phyloP scores from a whole-genome alignment of 2,329 filamentous ascomycete genomes.

The Fusarium annulatum region DNA sequence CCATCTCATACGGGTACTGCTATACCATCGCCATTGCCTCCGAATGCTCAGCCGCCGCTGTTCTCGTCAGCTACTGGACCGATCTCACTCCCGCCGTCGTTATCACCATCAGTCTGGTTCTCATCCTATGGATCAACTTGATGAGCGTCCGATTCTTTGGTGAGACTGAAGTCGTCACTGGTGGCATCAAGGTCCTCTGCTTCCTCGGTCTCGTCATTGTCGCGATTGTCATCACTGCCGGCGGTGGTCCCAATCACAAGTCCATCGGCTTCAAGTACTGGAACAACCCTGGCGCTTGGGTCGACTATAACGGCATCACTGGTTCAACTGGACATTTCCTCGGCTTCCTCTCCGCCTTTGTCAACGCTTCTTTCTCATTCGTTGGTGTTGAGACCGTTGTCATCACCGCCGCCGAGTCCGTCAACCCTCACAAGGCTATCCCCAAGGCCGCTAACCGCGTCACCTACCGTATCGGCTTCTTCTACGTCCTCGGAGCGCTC shows the following conservation, averaged over 20 bases:
- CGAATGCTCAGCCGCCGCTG: constrained; percentile 37
- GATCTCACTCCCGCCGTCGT: constrained; percentile 41
- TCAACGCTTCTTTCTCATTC: constrained; percentile 67
- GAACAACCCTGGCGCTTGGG: constrained; percentile 57
- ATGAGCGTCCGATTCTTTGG: constrained; percentile 69
- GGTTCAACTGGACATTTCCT: constrained; percentile 64
- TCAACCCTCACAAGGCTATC: constrained; percentile 70
- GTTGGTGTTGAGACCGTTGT: constrained; percentile 53
- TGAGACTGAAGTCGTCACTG: constrained; percentile 71
- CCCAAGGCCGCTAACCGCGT: constrained; percentile 70
- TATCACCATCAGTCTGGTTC: constrained; percentile 65
- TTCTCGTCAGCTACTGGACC: constrained; percentile 40
- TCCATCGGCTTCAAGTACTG: constrained; percentile 57
- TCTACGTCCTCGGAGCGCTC: constrained; percentile 68
- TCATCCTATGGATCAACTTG: constrained; percentile 67
- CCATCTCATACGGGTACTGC: constrained; percentile 43
- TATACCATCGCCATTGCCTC: constrained; percentile 41
- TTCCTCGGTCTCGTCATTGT: constrained; percentile 69
- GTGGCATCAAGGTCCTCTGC: constrained; percentile 68
- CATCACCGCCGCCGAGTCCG: constrained; percentile 71
- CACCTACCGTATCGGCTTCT: constrained; percentile 68
- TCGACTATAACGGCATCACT: constrained; percentile 56
- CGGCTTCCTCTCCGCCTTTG: constrained; percentile 65
- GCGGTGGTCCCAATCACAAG: constrained; percentile 63
- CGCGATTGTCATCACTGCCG: constrained; percentile 66